Percentiles rank a stretch among this genome's conserved stretches.
These are phyloP conservation scores for Cordyceps farinosa DNA, from an alignment of 2,329 filamentous ascomycete species.

Conservation along the genomic window DNA sequence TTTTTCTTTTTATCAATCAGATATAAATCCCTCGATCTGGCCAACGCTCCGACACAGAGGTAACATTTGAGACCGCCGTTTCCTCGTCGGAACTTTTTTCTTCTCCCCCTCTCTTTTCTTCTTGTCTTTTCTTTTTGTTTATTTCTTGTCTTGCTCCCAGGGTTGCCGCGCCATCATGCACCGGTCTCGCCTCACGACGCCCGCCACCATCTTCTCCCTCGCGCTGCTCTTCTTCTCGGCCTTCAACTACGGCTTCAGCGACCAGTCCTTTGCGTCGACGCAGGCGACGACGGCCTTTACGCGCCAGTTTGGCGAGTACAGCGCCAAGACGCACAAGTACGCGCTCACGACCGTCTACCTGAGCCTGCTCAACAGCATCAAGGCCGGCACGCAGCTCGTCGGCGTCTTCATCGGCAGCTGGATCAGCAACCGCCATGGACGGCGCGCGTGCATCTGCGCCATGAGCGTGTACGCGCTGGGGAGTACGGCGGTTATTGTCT, in stretches of 20 bases:
- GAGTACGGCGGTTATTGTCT: neutral
- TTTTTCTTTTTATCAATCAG: neutral
- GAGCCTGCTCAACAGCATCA: conserved; percentile 9
- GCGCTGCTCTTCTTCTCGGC: neutral
- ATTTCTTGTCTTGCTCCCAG: no score
- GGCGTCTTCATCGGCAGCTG: conserved; percentile 6
- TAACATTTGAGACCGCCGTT: no score
- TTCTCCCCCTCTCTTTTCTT: neutral
- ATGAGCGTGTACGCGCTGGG: conserved; percentile 5
- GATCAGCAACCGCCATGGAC: neutral
- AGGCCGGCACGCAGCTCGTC: conserved; percentile 3
- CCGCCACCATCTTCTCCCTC: neutral
- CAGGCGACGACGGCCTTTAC: neutral
- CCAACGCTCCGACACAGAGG: neutral
- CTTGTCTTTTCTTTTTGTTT: no score
- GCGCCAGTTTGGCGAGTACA: neutral
- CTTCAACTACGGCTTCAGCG: conserved; percentile 9
- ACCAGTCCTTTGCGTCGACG: conserved; percentile 6
- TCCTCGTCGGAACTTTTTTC: neutral
- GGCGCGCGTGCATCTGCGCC: neutral
- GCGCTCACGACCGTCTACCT: conserved; percentile 2
- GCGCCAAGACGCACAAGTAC: conserved; percentile 5
- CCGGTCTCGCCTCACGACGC: neutral
- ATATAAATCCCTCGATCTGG: neutral
- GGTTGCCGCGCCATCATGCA: neutral